These are phyloP conservation scores for Teunomyces stri DNA, from an alignment of 805 yeast species.

Conservation along the genomic window DNA sequence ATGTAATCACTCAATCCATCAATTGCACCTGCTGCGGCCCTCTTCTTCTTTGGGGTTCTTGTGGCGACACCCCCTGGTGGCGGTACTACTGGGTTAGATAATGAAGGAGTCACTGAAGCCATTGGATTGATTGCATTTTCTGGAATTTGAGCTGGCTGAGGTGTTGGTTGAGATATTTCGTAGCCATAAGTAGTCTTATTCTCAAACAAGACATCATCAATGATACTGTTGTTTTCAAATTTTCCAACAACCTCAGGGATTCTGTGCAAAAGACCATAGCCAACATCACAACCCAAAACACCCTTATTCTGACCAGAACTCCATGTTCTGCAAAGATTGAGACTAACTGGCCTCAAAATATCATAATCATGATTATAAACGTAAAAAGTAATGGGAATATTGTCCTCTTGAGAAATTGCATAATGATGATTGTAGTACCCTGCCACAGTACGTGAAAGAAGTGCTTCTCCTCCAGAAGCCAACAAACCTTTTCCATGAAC, in stretches of 20 bases:
- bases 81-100: slow-evolving; percentile 11
- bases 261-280: slow-evolving; percentile 85
- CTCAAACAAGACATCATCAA: slow-evolving; percentile 36
- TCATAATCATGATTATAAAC: slow-evolving; percentile 90
- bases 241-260: slow-evolving; percentile 67
- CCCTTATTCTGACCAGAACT: slow-evolving; percentile 66
- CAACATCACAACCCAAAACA: slow-evolving; percentile 89
- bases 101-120: slow-evolving; percentile 9
- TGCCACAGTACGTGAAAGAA: slow-evolving; percentile 64
- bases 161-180: slow-evolving; percentile 7
- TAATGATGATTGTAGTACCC: slow-evolving; percentile 51
- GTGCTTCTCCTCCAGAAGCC: slow-evolving; percentile 83
- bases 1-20: slow-evolving; percentile 36
- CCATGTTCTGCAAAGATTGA: slow-evolving; percentile 64
- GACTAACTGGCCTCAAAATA: slow-evolving; percentile 80
- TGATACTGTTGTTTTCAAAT: slow-evolving; percentile 36
- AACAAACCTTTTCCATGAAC: slow-evolving; percentile 56
- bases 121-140: slow-evolving; percentile 7
- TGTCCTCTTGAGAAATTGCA: slow-evolving; percentile 30
- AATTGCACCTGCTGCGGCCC: slow-evolving; percentile 17
- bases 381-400: slow-evolving; percentile 39
- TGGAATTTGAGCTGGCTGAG: slow-evolving; percentile 11
- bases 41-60: slow-evolving; percentile 28
- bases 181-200: slow-evolving; percentile 19
- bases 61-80: slow-evolving; percentile 16